phyloP scores from a whole-genome alignment of 441 rosid genomes.

The Adansonia gregorii region DNA sequence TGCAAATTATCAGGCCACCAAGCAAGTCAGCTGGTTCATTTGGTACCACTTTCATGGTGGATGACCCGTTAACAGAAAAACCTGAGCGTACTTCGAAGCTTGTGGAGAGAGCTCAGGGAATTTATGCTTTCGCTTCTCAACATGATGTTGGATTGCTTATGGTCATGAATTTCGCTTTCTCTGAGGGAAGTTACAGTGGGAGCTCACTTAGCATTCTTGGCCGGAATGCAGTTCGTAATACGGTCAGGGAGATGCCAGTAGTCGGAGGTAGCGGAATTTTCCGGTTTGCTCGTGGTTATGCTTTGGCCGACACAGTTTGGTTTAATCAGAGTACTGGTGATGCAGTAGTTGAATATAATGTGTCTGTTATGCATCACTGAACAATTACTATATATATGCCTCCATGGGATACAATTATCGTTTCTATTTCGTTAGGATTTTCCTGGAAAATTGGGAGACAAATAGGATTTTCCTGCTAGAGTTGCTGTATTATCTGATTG shows the following conservation, averaged over 20 bases:
- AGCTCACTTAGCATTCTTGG: conserved; percentile 34
- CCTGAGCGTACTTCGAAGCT: conserved; percentile 25
- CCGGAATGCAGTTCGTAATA: conserved; percentile 16
- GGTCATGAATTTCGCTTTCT: conserved; percentile 34
- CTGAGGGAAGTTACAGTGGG: conserved; percentile 34
- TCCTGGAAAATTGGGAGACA: too few species aligned
- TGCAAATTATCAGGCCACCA: conserved; percentile 13
- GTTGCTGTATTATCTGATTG: neutral
- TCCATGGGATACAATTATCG: neutral
- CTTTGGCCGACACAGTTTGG: conserved; percentile 25
- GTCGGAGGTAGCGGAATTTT: conserved; percentile 35
- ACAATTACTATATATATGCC: neutral
- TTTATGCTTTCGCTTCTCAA: conserved; percentile 29
- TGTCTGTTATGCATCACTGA: conserved; percentile 40
- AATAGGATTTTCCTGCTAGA: too few species aligned
- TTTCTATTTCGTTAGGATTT: neutral
- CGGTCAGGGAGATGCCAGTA: conserved; percentile 27
- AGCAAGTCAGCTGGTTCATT: conserved; percentile 15
- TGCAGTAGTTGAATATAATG: conserved; percentile 39
- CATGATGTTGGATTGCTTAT: conserved; percentile 25
- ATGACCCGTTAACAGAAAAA: conserved; percentile 30
- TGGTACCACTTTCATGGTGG: conserved; percentile 20
- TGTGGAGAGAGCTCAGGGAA: conserved; percentile 34
- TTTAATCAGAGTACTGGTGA: conserved; percentile 13
- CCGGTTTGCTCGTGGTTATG: conserved; percentile 33